Conservation (phyloP, 352 stramenopile genomes). For the Pythium sp. region DNA sequence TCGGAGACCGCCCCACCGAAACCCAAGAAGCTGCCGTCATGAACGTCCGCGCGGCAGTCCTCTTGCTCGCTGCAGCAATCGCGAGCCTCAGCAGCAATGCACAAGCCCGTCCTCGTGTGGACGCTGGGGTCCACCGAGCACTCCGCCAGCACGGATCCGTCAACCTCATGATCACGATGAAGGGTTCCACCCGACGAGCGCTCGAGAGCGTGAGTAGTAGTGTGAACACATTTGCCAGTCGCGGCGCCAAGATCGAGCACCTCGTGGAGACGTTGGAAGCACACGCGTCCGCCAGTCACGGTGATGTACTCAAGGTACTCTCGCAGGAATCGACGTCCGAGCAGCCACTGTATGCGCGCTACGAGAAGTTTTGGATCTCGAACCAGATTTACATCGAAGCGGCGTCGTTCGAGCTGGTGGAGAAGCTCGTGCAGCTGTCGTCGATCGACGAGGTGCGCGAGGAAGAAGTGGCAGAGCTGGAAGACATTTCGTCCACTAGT, state of each 20-base stretch:
- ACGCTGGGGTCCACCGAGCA: slow-evolving; percentile 22
- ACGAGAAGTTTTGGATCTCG: slow-evolving; percentile 29
- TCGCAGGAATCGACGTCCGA: slow-evolving; percentile 6
- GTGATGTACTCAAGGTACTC: slow-evolving; percentile 15
- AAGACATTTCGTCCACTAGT: too few relatives aligned
- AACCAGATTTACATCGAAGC: slow-evolving; percentile 27
- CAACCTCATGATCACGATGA: slow-evolving; percentile 26
- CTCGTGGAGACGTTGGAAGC: too few relatives aligned
- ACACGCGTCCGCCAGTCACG: background rate
- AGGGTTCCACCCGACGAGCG: slow-evolving; percentile 9
- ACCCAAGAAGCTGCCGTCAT: background rate
- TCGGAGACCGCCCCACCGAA: background rate
- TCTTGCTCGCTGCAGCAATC: slow-evolving; percentile 11
- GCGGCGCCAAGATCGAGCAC: too few relatives aligned
- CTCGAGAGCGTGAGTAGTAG: too few relatives aligned
- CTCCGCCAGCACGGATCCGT: slow-evolving; percentile 17
- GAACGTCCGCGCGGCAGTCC: slow-evolving; percentile 4
- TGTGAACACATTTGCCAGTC: too few relatives aligned
- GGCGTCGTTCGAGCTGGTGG: slow-evolving; percentile 23
- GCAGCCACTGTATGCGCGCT: slow-evolving; percentile 16
- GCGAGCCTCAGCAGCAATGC: slow-evolving; percentile 8
- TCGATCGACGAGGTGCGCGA: slow-evolving; percentile 19
- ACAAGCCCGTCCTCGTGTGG: slow-evolving; percentile 9
- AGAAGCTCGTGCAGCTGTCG: slow-evolving; percentile 20
- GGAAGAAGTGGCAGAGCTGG: too few relatives aligned